Conservation (phyloP, 78 protist species). For the Dictyostelium intermedium region DNA sequence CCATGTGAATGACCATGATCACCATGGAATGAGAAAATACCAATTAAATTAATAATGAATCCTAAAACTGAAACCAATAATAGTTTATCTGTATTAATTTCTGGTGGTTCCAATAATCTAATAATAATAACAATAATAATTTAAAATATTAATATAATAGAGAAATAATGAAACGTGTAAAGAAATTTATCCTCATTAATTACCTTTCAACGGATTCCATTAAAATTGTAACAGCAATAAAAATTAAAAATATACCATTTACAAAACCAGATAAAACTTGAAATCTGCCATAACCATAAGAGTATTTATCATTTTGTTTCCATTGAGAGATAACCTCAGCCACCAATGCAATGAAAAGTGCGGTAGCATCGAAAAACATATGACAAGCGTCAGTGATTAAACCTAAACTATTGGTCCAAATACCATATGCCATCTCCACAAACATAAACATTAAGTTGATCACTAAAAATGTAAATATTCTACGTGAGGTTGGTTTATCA, state of each 20-base stretch:
- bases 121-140: neutral
- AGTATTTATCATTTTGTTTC: slow-evolving; percentile 58
- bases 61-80: slow-evolving; percentile 94
- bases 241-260: slow-evolving; percentile 93
- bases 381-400: slow-evolving; percentile 96
- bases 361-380: slow-evolving; percentile 96
- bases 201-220: slow-evolving; percentile 92
- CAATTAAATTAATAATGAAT: slow-evolving; percentile 93
- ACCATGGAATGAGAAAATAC: slow-evolving; percentile 91
- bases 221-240: slow-evolving; percentile 88
- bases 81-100: slow-evolving; percentile 86
- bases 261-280: slow-evolving; percentile 94
- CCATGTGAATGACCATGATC: slow-evolving; percentile 82
- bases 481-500: slow-evolving; percentile 78
- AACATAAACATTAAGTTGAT: slow-evolving; percentile 91
- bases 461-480: slow-evolving; percentile 87
- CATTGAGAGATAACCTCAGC: slow-evolving; percentile 91
- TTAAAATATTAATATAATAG: neutral
- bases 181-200: no score
- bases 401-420: slow-evolving; percentile 93
- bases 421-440: slow-evolving; percentile 95
- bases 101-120: slow-evolving; percentile 87
- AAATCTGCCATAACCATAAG: slow-evolving; percentile 94
- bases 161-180: neutral
- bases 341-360: slow-evolving; percentile 91